Base-by-base conservation (phyloP, 2,329 filamentous ascomycete species). In the Dactylella cylindrospora region DNA sequence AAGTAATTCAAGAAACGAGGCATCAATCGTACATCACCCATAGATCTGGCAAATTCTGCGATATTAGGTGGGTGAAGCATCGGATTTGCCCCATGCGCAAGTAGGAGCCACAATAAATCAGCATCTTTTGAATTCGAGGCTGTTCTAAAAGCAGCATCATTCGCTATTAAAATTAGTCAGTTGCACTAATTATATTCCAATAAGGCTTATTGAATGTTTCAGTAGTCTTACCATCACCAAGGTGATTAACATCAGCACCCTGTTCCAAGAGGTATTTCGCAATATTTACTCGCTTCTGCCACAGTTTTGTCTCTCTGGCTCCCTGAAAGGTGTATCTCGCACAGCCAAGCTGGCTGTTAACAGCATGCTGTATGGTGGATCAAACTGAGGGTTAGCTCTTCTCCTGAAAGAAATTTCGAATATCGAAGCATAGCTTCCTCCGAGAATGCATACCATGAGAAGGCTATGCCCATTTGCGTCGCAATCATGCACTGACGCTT, bases 211-310 rank as follows among this genome's bases (percentile, higher is more conserved):
- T n/a, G n/a, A n/a, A n/a, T n/a, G n/a, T n/a, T n/a, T n/a, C n/a
- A n/a, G n/a, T n/a, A n/a, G n/a, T n/a, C 50, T 19, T 55, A 55
- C 51, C 1, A 12, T 41, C 12, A 9, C 47, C 41, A n/a, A 55
- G 10, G n/a, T 55, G 41, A 19, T 39, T 55, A 7, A 55, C 20
- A 29, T 55, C 51, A 8, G 26, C n/a, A 2, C 41, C 41, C 5
- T 25, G 6, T 2, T 3, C 2, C 2, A 46, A 19, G 1, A 45
- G 38, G 28, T 25, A 45, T 12, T 46, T 17, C 3, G 31, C 15
- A 10, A 39, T 54, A 6, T 20, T 15, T 7, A 53, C 15, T 15
- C 35, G 5, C 7, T 40, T 50, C 41, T 25, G 4, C n/a, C n/a
- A n/a, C n/a, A n/a, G n/a, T n/a, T n/a, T n/a, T n/a, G n/a, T n/a